A percentile compares a stretch with the other conserved stretches of the same genome.
These are phyloP conservation scores for Nothomitra cinnamomea DNA, from an alignment of 2,329 filamentous ascomycete genomes.

Conservation along the genomic window DNA sequence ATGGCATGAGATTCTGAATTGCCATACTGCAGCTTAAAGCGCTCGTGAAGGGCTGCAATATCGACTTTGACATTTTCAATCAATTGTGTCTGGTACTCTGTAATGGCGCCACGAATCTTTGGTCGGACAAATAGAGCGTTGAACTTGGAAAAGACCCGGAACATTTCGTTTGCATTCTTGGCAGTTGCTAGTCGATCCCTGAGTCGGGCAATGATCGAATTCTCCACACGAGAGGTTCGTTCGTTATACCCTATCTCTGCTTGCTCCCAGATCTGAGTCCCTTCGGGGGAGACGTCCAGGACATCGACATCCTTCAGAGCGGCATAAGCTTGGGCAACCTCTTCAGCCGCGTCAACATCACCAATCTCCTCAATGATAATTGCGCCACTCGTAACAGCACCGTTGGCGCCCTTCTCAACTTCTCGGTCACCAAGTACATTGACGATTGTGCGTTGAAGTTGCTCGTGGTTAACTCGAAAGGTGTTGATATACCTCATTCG, in stretches of 20 bases:
- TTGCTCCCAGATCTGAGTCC: conserved; percentile 80
- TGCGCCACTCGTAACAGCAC: conserved; percentile 35
- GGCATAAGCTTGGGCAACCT: conserved; percentile 88
- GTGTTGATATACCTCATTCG: conserved; percentile 85
- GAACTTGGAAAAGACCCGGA: conserved; percentile 98
- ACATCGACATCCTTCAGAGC: conserved; percentile 90
- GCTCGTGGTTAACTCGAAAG: conserved; percentile 94
- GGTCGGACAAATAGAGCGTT: conserved; percentile 95
- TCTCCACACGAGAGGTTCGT: conserved; percentile 89
- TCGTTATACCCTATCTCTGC: conserved; percentile 96
- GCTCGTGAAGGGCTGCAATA: conserved; percentile 81
- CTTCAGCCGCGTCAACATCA: conserved; percentile 90
- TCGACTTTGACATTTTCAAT: conserved; percentile 97
- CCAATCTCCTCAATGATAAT: conserved; percentile 85
- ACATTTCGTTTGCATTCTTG: conserved; percentile 98
- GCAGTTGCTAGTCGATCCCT: conserved; percentile 86
- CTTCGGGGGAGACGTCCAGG: conserved; percentile 76
- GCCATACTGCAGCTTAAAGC: conserved; percentile 97
- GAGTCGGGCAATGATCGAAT: conserved; percentile 91
- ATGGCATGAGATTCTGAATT: conserved; percentile 96
- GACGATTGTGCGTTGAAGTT: conserved; percentile 87
- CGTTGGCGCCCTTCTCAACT: conserved; percentile 36
- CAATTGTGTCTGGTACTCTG: conserved; percentile 93
- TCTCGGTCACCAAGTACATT: conserved; percentile 76
- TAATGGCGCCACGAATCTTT: conserved; percentile 97